Percentiles rank a stretch among this genome's conserved stretches.
phyloP scores from a whole-genome alignment of 495 filamentous ascomycete species.

The Friedmanniomyces simplex region DNA sequence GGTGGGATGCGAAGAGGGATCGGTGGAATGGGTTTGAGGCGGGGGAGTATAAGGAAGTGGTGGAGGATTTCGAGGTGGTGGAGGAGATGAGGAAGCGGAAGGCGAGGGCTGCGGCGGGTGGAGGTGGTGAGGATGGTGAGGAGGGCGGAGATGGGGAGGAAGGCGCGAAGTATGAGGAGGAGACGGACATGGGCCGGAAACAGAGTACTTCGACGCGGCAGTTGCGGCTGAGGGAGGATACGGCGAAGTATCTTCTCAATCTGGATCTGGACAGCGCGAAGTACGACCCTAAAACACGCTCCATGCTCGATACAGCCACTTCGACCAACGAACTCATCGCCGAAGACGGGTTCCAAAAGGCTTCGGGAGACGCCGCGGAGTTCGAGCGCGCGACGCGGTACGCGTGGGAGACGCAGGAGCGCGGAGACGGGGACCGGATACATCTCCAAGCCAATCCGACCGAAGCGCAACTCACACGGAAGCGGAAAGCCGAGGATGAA shows the following conservation, averaged over 20 bases:
- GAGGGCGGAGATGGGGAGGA: constrained; percentile 46
- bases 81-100: constrained; percentile 62
- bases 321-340: constrained; percentile 79
- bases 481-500: constrained; percentile 62
- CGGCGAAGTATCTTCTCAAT: constrained; percentile 94
- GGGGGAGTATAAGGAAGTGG: constrained; percentile 69
- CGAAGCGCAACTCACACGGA: constrained; percentile 71
- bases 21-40: constrained; percentile 96
- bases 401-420: constrained; percentile 92
- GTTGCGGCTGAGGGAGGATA: constrained; percentile 87
- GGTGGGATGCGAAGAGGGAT: constrained; percentile 98
- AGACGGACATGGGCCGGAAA: constrained; percentile 90
- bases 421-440: constrained; percentile 55
- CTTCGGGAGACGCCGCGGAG: constrained; percentile 86
- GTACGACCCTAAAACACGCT: constrained; percentile 93
- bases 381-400: constrained; percentile 83
- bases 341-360: constrained; percentile 85
- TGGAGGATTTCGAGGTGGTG: constrained; percentile 78
- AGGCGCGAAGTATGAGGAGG: constrained; percentile 79
- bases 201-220: constrained; percentile 86
- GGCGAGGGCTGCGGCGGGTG: constrained; percentile 35
- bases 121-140: constrained; percentile 24
- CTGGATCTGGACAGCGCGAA: constrained; percentile 93
- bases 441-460: constrained; percentile 97
- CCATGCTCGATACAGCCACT: constrained; percentile 81